Evolutionary conservation across 1,139 yeast genomes (phyloP).

Genomic region (Pichia sorboxylosa): DNA sequence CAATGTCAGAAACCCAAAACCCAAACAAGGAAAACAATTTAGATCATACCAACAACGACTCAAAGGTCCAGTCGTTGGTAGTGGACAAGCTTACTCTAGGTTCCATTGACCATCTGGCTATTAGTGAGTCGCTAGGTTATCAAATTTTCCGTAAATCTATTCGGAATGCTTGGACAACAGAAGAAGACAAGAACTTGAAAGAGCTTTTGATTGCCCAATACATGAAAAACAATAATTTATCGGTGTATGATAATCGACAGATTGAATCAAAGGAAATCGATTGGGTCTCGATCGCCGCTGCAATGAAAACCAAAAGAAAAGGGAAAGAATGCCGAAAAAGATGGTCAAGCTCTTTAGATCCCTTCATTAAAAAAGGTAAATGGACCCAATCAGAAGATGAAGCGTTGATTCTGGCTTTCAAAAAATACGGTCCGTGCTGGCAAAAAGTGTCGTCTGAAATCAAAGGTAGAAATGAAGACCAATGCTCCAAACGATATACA

Average conservation of each 20-base stretch:
- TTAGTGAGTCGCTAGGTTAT: conserved; percentile 66
- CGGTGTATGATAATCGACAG: conserved; percentile 12
- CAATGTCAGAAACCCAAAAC: too few species aligned
- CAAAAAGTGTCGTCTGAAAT: conserved; percentile 67
- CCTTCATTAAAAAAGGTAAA: conserved; percentile 67
- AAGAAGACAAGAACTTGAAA: conserved; percentile 44
- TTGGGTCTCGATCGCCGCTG: conserved; percentile 60
- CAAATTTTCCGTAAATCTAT: conserved; percentile 55
- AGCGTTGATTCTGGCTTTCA: conserved; percentile 48
- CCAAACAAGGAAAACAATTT: too few species aligned
- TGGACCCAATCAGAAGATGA: conserved; percentile 87
- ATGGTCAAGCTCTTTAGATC: conserved; percentile 76
- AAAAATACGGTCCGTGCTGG: conserved; percentile 73
- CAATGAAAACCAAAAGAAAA: conserved; percentile 34
- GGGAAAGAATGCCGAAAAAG: conserved; percentile 63
- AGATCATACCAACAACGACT: not conserved
- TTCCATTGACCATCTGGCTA: conserved; percentile 50
- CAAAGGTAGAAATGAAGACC: conserved; percentile 85
- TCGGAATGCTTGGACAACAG: conserved; percentile 57
- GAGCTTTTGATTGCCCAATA: conserved; percentile 25
- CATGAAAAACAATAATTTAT: conserved; percentile 8
- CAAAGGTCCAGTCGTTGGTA: conserved; percentile 1
- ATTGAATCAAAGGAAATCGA: conserved; percentile 33
- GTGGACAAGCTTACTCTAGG: conserved; percentile 20
- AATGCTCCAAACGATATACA: conserved; percentile 82